Conservation (phyloP, 2,329 filamentous ascomycete species). For the Diaporthe australafricana region DNA sequence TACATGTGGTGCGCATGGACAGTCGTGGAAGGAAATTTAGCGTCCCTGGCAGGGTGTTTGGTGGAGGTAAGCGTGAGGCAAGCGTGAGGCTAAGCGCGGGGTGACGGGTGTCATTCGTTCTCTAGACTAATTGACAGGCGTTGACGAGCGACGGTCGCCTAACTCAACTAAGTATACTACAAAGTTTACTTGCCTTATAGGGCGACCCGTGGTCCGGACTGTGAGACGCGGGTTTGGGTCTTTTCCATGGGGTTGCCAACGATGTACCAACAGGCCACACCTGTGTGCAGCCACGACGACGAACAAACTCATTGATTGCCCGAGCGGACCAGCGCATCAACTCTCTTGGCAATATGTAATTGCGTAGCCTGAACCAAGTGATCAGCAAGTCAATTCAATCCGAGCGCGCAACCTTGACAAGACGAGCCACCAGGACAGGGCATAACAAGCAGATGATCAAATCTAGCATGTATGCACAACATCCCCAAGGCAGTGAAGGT, state of each 20-base stretch:
- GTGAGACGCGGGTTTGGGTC: not conserved
- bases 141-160: no score
- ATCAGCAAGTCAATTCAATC: not conserved
- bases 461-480: conserved; percentile 13
- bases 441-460: not conserved
- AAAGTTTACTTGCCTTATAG: not conserved
- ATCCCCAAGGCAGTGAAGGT: conserved; percentile 11
- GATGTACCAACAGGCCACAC: not conserved
- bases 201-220: not conserved
- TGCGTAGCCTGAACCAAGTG: no score
- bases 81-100: conserved; percentile 16
- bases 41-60: no score
- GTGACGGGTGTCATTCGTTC: not conserved
- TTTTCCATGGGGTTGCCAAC: not conserved
- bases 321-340: not conserved
- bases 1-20: no score
- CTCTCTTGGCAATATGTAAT: not conserved
- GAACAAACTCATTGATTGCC: not conserved
- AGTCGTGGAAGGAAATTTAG: no score
- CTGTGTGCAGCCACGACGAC: not conserved
- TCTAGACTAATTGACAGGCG: not conserved
- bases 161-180: not conserved
- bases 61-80: not conserved
- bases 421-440: not conserved
- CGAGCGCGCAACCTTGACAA: not conserved